These are phyloP conservation scores for Hyphodiscus hymeniophilus DNA, from an alignment of 495 filamentous ascomycete species.

Conservation along the genomic window DNA sequence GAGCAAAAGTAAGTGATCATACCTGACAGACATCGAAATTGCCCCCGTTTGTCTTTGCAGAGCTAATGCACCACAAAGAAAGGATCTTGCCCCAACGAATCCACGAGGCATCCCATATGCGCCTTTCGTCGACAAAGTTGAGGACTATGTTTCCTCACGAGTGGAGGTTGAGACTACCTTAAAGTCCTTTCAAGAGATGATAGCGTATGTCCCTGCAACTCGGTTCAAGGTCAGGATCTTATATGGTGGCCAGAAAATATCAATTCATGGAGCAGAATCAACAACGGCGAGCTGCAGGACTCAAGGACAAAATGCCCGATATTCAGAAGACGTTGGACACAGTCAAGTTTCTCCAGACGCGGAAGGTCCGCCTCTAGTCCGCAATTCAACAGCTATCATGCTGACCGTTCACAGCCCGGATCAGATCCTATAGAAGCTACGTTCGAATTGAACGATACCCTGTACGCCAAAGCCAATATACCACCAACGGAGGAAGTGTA, in stretches of 20 bases:
- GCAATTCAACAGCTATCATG: background rate
- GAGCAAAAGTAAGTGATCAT: constrained; percentile 13
- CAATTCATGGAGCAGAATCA: constrained; percentile 99
- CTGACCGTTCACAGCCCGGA: constrained; percentile 24
- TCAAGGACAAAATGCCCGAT: constrained; percentile 94
- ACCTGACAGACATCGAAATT: background rate
- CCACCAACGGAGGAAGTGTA: constrained; percentile 87
- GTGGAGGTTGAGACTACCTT: constrained; percentile 84
- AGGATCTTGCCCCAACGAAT: constrained; percentile 61
- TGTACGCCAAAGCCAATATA: constrained; percentile 81
- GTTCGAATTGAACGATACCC: constrained; percentile 93
- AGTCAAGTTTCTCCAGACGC: constrained; percentile 68
- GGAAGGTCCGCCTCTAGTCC: constrained; percentile 42
- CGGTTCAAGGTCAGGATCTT: constrained; percentile 3
- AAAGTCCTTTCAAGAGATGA: constrained; percentile 97
- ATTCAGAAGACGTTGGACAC: constrained; percentile 97
- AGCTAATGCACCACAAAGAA: constrained; percentile 22
- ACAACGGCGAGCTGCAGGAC: constrained; percentile 66
- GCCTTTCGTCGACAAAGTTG: constrained; percentile 93
- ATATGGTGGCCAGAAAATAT: constrained; percentile 61
- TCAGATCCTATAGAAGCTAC: constrained; percentile 75
- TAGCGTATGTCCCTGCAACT: constrained; percentile 42
- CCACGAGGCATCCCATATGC: constrained; percentile 89
- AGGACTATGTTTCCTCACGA: constrained; percentile 84
- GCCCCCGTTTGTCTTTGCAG: background rate